phyloP scores from a whole-genome alignment of 805 yeast species.

The Metschnikowia drakensbergensis region DNA sequence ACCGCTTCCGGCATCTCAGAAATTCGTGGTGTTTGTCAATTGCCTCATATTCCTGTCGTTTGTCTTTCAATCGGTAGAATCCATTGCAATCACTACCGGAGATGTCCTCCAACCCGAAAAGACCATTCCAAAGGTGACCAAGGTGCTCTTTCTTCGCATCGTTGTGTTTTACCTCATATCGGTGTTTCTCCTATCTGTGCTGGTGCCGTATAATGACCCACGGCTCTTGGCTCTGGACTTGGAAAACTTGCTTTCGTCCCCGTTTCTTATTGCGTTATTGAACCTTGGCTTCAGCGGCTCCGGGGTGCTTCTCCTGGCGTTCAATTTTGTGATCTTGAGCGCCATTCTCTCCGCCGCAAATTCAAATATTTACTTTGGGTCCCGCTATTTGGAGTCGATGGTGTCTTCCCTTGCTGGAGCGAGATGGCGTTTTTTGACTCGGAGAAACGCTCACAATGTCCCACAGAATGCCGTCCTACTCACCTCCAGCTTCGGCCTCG shows the following conservation, averaged over 20 bases:
- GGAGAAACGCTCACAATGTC: conserved; percentile 10
- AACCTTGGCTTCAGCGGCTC: conserved; percentile 14
- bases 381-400: conserved; percentile 21
- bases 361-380: conserved; percentile 27
- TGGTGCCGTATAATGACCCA: conserved; percentile 12
- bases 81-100: conserved; percentile 19
- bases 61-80: conserved; percentile 20
- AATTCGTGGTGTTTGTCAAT: conserved; percentile 7
- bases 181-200: conserved; percentile 16
- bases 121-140: conserved; percentile 13
- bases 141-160: conserved; percentile 16
- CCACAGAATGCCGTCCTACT: conserved; percentile 20
- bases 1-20: background rate
- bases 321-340: conserved; percentile 21
- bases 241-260: conserved; percentile 19
- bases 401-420: conserved; percentile 8
- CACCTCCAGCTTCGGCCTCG: conserved; percentile 21
- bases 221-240: conserved; percentile 9
- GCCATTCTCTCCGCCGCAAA: conserved; percentile 27
- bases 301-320: conserved; percentile 14
- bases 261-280: conserved; percentile 22
- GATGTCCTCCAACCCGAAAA: conserved; percentile 13
- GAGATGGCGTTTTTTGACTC: conserved; percentile 6
- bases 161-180: conserved; percentile 16
- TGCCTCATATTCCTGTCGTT: conserved; percentile 17